These are phyloP conservation scores for Sedum album DNA, from an alignment of 164 flowering plant species.

Conservation along the genomic window DNA sequence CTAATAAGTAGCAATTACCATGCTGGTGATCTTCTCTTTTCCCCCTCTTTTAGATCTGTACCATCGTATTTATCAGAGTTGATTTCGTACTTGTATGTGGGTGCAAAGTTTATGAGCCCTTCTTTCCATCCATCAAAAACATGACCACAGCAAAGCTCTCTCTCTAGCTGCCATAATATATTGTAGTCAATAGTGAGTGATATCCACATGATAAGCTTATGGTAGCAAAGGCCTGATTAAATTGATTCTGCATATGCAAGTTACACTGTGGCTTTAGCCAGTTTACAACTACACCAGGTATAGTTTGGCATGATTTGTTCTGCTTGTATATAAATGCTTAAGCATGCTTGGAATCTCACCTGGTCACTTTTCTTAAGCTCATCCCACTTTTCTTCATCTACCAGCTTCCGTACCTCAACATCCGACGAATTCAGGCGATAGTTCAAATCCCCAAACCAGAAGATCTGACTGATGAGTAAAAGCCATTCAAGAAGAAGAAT, in stretches of 20 bases:
- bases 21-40: conserved; percentile 93
- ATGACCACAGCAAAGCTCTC: conserved; percentile 60
- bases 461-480: conserved; percentile 57
- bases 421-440: conserved; percentile 85
- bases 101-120: conserved; percentile 74
- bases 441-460: conserved; percentile 98
- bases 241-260: too few relatives aligned
- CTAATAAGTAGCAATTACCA: too few relatives aligned
- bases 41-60: conserved; percentile 79
- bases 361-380: conserved; percentile 71
- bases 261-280: neutral
- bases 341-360: conserved; percentile 38
- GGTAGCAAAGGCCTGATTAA: too few relatives aligned
- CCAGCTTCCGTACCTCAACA: conserved; percentile 64
- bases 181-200: too few relatives aligned
- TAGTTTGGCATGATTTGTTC: too few relatives aligned
- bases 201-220: too few relatives aligned
- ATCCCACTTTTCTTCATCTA: conserved; percentile 59
- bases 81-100: conserved; percentile 86
- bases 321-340: neutral
- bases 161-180: conserved; percentile 47
- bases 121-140: conserved; percentile 96
- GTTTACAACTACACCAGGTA: neutral
- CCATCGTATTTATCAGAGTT: conserved; percentile 74
- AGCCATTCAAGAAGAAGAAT: neutral